Evolutionary conservation across 2,329 filamentous ascomycete species (phyloP).

Genomic region (Scolecobasidium constrictum): DNA sequence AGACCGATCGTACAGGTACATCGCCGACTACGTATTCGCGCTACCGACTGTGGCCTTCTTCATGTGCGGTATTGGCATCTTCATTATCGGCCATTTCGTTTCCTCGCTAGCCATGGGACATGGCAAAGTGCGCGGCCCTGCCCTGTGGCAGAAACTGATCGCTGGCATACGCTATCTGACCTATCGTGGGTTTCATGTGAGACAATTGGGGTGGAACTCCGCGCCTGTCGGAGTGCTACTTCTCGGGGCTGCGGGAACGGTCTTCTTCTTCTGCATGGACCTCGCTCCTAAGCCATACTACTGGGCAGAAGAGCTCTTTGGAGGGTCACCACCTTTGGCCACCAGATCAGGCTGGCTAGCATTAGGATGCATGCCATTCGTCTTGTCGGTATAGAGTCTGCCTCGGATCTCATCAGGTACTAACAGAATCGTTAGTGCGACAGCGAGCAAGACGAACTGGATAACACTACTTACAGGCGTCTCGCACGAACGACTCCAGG

Average conservation of each 20-base stretch:
- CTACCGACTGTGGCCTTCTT: slow-evolving; percentile 44
- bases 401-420: no score
- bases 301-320: slow-evolving; percentile 75
- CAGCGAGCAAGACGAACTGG: slow-evolving; percentile 81
- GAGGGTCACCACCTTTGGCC: slow-evolving; percentile 71
- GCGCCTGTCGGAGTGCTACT: slow-evolving; percentile 18
- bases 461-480: slow-evolving; percentile 79
- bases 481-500: slow-evolving; percentile 82
- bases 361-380: slow-evolving; percentile 76
- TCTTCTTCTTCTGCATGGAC: slow-evolving; percentile 45
- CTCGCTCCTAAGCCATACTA: slow-evolving; percentile 78
- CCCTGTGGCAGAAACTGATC: slow-evolving; percentile 12
- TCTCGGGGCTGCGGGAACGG: slow-evolving; percentile 15
- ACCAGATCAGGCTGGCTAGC: slow-evolving; percentile 86
- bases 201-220: slow-evolving; percentile 17
- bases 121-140: slow-evolving; percentile 9
- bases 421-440: slow-evolving; percentile 68
- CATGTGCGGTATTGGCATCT: slow-evolving; percentile 37
- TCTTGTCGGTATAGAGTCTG: slow-evolving; percentile 3
- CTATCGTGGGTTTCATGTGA: slow-evolving; percentile 19
- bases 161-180: slow-evolving; percentile 18
- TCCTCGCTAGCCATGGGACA: slow-evolving; percentile 18
- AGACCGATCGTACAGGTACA: slow-evolving; percentile 29
- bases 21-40: slow-evolving; percentile 43
- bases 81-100: slow-evolving; percentile 30